Percentiles rank a stretch among this genome's conserved stretches.
Evolutionary conservation across 768 basidiomycete species (phyloP).

Genomic region (Lentinus tigrinus): DNA sequence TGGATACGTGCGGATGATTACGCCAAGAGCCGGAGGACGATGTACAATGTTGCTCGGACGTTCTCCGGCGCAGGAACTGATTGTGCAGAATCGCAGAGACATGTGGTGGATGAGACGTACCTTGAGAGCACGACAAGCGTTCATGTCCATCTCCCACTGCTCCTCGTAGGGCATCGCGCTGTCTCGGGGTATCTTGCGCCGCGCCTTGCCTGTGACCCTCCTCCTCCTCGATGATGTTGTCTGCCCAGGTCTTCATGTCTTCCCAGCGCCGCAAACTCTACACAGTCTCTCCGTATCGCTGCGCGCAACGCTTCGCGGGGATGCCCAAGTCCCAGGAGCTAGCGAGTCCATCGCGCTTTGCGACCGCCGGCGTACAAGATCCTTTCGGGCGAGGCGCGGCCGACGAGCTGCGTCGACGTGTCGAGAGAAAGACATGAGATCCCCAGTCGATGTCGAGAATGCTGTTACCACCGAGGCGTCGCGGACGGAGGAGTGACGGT

Average conservation of each 20-base stretch:
- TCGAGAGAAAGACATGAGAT: slow-evolving; percentile 88
- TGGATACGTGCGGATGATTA: too few relatives aligned
- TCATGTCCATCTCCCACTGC: slow-evolving; percentile 76
- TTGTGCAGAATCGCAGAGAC: background rate
- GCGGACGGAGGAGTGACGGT: slow-evolving; percentile 10
- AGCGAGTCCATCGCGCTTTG: slow-evolving; percentile 83
- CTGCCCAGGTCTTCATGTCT: slow-evolving; percentile 80
- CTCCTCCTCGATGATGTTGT: slow-evolving; percentile 66
- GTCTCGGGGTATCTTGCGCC: slow-evolving; percentile 30
- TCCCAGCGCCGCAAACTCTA: slow-evolving; percentile 60
- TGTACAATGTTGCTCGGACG: too few relatives aligned
- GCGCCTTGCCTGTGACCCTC: slow-evolving; percentile 43
- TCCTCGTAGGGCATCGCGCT: slow-evolving; percentile 57
- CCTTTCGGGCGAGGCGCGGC: slow-evolving; percentile 68
- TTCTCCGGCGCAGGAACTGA: too few relatives aligned
- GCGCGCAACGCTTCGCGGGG: slow-evolving; percentile 50
- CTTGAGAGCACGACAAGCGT: slow-evolving; percentile 44
- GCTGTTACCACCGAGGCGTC: slow-evolving; percentile 30
- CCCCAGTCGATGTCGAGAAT: slow-evolving; percentile 85
- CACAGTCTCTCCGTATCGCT: slow-evolving; percentile 27
- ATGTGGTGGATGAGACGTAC: slow-evolving; percentile 47
- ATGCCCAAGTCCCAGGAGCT: slow-evolving; percentile 85
- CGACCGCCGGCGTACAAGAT: slow-evolving; percentile 89
- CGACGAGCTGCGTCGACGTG: slow-evolving; percentile 72
- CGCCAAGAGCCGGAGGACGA: too few relatives aligned